Conservation (phyloP, 176 grass and related monocot species). For the Oryza nivara region DNA sequence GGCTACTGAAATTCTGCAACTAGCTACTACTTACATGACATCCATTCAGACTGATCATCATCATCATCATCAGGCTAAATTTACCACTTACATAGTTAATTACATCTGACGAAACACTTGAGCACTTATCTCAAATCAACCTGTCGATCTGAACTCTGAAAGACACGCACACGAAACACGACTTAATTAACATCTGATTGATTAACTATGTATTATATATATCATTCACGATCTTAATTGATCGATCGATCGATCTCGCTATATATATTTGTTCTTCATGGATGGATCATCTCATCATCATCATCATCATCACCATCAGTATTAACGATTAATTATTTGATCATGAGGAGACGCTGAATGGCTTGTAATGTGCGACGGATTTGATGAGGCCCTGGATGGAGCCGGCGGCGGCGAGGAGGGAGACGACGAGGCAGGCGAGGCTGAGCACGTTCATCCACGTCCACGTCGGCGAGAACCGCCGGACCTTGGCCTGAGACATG, state of each 20-base stretch:
- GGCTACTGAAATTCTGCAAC: neutral
- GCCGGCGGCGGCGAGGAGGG: constrained; percentile 64
- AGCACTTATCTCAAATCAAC: neutral
- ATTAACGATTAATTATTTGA: neutral
- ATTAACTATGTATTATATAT: neutral
- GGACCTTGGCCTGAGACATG: constrained; percentile 62
- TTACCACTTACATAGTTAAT: neutral
- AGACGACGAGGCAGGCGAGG: constrained; percentile 57
- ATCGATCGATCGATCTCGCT: neutral
- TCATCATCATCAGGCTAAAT: neutral
- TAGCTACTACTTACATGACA: neutral
- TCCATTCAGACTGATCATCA: too few relatives aligned
- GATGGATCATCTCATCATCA: neutral
- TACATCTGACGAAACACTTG: neutral
- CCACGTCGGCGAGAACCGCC: constrained; percentile 65
- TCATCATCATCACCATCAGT: too few relatives aligned
- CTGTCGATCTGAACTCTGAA: neutral
- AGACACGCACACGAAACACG: neutral
- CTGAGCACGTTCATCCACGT: constrained; percentile 79
- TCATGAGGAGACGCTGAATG: constrained; percentile 48
- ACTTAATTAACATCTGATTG: neutral
- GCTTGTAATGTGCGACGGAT: constrained; percentile 57
- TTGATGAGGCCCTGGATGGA: constrained; percentile 70
- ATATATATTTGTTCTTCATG: neutral
- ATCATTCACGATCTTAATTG: neutral